These are phyloP conservation scores for Thoreauomyces humboldtii DNA, from an alignment of 192 early-diverging fungal genomes.

Conservation along the genomic window DNA sequence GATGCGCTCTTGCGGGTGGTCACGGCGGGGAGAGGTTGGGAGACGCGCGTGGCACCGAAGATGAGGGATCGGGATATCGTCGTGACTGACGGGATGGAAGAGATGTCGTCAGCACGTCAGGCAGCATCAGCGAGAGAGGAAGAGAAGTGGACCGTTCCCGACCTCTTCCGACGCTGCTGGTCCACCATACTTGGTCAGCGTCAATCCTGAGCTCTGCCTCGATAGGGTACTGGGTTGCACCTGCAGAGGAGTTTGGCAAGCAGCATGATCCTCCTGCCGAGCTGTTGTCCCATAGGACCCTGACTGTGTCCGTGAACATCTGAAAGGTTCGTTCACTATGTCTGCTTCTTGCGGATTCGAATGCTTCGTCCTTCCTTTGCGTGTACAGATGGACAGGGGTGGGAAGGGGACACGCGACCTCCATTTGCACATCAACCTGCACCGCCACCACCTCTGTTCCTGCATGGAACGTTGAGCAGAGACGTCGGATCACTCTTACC, in stretches of 20 bases:
- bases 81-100: slow-evolving; percentile 5
- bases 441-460: too few species aligned
- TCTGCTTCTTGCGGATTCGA: too few species aligned
- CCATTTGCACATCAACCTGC: too few species aligned
- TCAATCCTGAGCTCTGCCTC: slow-evolving; percentile 4
- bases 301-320: slow-evolving; percentile 17
- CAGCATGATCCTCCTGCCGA: background rate
- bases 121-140: background rate
- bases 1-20: slow-evolving; percentile 4
- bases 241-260: background rate
- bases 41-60: slow-evolving; percentile 13
- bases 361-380: too few species aligned
- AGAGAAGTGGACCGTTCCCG: too few species aligned
- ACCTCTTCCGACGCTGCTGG: background rate
- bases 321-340: too few species aligned
- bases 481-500: too few species aligned
- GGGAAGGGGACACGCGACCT: too few species aligned
- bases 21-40: background rate
- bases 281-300: slow-evolving; percentile 23
- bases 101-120: background rate
- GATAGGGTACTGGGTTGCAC: background rate
- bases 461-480: too few species aligned
- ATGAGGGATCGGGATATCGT: slow-evolving; percentile 8
- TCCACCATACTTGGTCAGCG: slow-evolving; percentile 6
- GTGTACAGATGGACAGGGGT: too few species aligned